Base-by-base conservation (phyloP, 2,329 filamentous ascomycete species). In the Lomentospora prolificans region DNA sequence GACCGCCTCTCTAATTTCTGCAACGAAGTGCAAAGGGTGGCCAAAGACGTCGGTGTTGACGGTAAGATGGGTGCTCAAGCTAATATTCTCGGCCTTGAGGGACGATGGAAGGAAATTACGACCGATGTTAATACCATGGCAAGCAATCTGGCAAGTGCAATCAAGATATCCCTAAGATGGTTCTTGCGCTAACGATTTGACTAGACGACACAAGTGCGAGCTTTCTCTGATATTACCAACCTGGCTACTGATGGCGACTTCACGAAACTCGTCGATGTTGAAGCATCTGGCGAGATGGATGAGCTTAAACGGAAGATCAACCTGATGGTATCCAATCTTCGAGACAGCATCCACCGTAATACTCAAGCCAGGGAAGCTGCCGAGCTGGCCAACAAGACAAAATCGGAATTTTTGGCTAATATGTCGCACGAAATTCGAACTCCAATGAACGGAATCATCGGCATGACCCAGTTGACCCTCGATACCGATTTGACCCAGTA, bases 271-370 rank as follows among this genome's bases (percentile, higher is more conserved):
- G 92, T 99, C 68, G 95, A 94, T 51, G 92, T 99, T 17, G 91
- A 96, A 69, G 94, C 94, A 19, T 96, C 92, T 10, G 94, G 94
- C 60, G 94, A 99, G 71, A 97, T 99, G 94, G 94, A 97, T 71
- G 92, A 97, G 70, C 79, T 99, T 64, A 99, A 99, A 74, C 85
- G 91, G 65, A 97, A 97, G 78, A 97, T 99, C 79, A 99, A 97
- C 69, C 89, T 95, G 75, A 99, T 99, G 94, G 91, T 97, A 55
- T 94, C 89, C 67, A 96, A 95, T 67, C 75, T 99, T 60, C 80
- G 92, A 62, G 94, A 97, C 72, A 95, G 89, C 77, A 96, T 99
- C 62, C 91, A 97, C 69, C 85, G 90, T 68, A 99, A 97, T 69
- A 96, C 91, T 3, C 89, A 91, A 61, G 94, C 94, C 57, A 87